A percentile compares a stretch with the other conserved stretches of the same genome.
Conservation (phyloP, 805 yeast genomes). For the Ogataea ramenticola region DNA sequence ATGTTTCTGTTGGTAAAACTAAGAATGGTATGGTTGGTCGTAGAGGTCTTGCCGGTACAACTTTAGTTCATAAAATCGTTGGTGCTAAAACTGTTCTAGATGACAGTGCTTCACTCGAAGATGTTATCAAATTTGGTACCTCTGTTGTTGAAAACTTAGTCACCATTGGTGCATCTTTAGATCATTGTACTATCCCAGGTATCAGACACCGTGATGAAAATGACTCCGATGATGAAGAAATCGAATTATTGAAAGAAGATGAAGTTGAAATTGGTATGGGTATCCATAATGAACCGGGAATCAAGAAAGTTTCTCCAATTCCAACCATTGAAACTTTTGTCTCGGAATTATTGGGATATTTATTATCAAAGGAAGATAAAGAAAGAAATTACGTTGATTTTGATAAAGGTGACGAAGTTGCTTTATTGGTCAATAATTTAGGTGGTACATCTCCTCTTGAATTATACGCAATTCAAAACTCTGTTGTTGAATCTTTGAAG, state of each 20-base stretch:
- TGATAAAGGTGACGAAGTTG: slow-evolving; percentile 49
- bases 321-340: slow-evolving; percentile 63
- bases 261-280: slow-evolving; percentile 94
- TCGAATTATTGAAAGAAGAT: slow-evolving; percentile 38
- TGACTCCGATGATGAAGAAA: slow-evolving; percentile 25
- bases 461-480: slow-evolving; percentile 61
- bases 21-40: slow-evolving; percentile 91
- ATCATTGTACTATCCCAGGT: slow-evolving; percentile 88
- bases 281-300: slow-evolving; percentile 93
- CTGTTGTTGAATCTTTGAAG: slow-evolving; percentile 46
- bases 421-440: slow-evolving; percentile 70
- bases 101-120: slow-evolving; percentile 33
- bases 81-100: slow-evolving; percentile 50
- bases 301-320: slow-evolving; percentile 51
- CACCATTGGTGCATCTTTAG: slow-evolving; percentile 85
- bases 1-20: slow-evolving; percentile 86
- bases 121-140: slow-evolving; percentile 52
- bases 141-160: slow-evolving; percentile 59
- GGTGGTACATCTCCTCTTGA: slow-evolving; percentile 88
- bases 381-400: slow-evolving; percentile 82
- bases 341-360: slow-evolving; percentile 49
- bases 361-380: slow-evolving; percentile 54
- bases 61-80: slow-evolving; percentile 74
- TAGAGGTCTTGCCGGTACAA: slow-evolving; percentile 91
- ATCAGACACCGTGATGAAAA: slow-evolving; percentile 45